These are phyloP conservation scores for Somion occarium DNA, from an alignment of 1,284 basidiomycete genomes.

Conservation along the genomic window DNA sequence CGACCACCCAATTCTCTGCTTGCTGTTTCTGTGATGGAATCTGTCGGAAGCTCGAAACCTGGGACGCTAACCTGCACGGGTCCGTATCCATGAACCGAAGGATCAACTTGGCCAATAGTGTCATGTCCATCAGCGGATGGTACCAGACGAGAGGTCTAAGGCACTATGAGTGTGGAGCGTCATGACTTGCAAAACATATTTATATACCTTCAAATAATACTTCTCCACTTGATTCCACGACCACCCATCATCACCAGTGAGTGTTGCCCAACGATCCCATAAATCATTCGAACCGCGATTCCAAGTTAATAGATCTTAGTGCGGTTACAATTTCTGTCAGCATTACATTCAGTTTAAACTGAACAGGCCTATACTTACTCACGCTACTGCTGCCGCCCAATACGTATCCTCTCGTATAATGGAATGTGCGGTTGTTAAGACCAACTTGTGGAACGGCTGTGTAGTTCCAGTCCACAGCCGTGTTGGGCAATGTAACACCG, in stretches of 20 bases:
- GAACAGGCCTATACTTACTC: constrained; percentile 14
- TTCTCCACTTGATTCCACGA: constrained; percentile 23
- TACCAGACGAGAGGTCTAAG: constrained; percentile 17
- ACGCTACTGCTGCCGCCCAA: constrained; percentile 24
- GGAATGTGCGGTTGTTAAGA: constrained; percentile 21
- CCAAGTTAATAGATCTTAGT: constrained; percentile 18
- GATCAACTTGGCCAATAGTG: constrained; percentile 16
- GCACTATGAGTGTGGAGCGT: background rate
- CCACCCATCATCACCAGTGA: constrained; percentile 28
- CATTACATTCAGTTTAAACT: background rate
- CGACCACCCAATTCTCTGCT: constrained; percentile 10
- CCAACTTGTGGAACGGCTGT: constrained; percentile 19
- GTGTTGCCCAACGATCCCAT: constrained; percentile 24
- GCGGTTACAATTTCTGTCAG: background rate
- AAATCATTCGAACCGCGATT: constrained; percentile 22
- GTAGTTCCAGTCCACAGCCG: constrained; percentile 19
- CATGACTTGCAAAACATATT: background rate
- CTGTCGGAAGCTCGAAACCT: constrained; percentile 10
- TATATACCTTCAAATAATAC: constrained; percentile 11
- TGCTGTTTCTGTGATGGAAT: constrained; percentile 12
- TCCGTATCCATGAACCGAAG: constrained; percentile 18
- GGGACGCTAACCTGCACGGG: constrained; percentile 13
- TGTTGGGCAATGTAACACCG: constrained; percentile 5
- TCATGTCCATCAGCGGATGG: constrained; percentile 17
- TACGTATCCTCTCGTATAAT: constrained; percentile 21